Evolutionary conservation across 202 grass and related monocot genomes (phyloP).

Genomic region (Dendrocalamus latiflorus): DNA sequence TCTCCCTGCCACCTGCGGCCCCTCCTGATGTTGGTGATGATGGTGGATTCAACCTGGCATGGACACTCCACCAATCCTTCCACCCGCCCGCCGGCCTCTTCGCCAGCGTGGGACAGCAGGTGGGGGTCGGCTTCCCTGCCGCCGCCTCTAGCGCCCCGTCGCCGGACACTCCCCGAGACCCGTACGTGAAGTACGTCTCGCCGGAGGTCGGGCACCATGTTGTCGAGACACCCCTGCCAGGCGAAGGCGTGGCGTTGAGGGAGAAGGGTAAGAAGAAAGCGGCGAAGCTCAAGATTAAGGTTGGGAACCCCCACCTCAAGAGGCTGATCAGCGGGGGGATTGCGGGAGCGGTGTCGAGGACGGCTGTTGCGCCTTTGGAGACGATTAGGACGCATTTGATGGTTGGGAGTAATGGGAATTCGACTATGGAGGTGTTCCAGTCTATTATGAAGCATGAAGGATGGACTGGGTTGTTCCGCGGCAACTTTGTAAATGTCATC

Average conservation of each 20-base stretch:
- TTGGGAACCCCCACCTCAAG: constrained; percentile 76
- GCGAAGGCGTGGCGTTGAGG: constrained; percentile 27
- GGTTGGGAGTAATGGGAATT: constrained; percentile 95
- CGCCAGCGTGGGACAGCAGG: constrained; percentile 69
- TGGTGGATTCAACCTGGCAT: constrained; percentile 40
- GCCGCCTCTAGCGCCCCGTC: constrained; percentile 31
- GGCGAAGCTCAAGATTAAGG: constrained; percentile 56
- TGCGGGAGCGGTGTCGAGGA: constrained; percentile 72
- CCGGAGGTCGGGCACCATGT: not conserved
- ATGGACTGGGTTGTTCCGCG: constrained; percentile 82
- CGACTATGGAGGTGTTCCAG: constrained; percentile 57
- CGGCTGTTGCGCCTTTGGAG: constrained; percentile 73
- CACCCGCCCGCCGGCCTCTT: constrained; percentile 62
- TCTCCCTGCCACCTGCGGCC: constrained; percentile 21
- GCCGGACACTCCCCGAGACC: constrained; percentile 19
- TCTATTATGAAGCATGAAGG: constrained; percentile 83
- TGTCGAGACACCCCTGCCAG: not conserved
- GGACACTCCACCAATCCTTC: constrained; percentile 61
- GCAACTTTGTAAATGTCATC: constrained; percentile 94
- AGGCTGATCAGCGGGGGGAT: constrained; percentile 81
- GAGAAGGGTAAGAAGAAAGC: constrained; percentile 47
- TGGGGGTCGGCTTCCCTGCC: constrained; percentile 48
- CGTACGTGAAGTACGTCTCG: constrained; percentile 41
- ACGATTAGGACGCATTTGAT: constrained; percentile 94
- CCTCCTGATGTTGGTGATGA: not conserved